These are phyloP conservation scores for Acacia acuminata DNA, from an alignment of 306 rosid genomes.

Conservation along the genomic window DNA sequence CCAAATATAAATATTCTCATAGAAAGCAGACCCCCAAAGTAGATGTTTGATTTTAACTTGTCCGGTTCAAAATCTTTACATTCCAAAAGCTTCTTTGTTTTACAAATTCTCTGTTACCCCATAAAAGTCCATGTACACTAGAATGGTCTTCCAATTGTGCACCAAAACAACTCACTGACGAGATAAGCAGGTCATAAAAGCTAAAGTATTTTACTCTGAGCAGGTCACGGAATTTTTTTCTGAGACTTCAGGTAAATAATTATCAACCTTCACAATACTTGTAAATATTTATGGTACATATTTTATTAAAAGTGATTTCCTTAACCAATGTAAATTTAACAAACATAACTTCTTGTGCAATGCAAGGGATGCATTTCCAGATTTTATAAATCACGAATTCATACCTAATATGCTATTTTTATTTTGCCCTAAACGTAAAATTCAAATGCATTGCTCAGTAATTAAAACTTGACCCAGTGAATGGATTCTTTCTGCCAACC, in stretches of 20 bases:
- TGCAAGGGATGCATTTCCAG: neutral
- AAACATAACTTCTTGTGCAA: neutral
- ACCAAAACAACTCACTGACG: neutral
- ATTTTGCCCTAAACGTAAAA: neutral
- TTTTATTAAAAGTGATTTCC: neutral
- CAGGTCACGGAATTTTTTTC: neutral
- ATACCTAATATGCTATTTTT: neutral
- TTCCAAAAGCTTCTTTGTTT: slow-evolving; percentile 19
- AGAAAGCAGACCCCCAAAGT: neutral
- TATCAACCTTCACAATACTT: neutral
- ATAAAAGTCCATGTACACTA: slow-evolving; percentile 7
- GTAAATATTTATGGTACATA: neutral
- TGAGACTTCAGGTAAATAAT: neutral
- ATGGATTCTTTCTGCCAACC: slow-evolving; percentile 8
- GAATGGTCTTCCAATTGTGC: slow-evolving; percentile 17
- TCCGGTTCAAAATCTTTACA: neutral
- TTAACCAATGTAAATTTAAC: neutral
- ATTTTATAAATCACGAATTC: neutral
- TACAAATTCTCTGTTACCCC: slow-evolving; percentile 11
- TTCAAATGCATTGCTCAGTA: slow-evolving; percentile 7
- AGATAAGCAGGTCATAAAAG: slow-evolving; percentile 9
- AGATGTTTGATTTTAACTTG: neutral
- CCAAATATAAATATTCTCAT: neutral
- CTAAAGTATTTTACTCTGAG: slow-evolving; percentile 18
- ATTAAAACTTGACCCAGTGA: slow-evolving; percentile 23